Evolutionary conservation across 305 asterid species (phyloP), one percentile per base, ranked within the genome.

Genomic region (Fraxinus ornus): DNA sequence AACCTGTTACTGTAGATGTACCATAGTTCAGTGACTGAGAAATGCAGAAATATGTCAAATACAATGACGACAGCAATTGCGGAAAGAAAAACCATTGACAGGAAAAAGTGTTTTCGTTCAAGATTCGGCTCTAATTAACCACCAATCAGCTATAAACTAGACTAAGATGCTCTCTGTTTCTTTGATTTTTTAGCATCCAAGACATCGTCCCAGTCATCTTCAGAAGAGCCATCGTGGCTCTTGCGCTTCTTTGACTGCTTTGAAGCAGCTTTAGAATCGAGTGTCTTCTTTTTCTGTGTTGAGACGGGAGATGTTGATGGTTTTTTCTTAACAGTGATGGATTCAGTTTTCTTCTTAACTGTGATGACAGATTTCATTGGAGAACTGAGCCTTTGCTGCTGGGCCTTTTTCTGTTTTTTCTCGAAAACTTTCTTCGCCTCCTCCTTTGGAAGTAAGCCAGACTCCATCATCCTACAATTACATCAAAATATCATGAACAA

Each of bases 391-490:
- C 86, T 92, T 79, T 86, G 93, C 85, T 89, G 93, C 79, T 90
- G 90, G 41, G 86, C 77, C 80, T 83, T 89, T 78, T 86, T 89
- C 87, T 88, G 92, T 79, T 89, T 94, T 83, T 87, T 88, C 75
- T 91, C 97, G 0, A 89, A 90, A 17, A 93, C 88, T 84, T 92
- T 91, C 88, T 88, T 88, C 0, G 98, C 98, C 60, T 71, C 88
- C 24, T 94, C 97, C 85, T 83, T 87, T 15, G 96, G 86, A 36
- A 94, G 97, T 89, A 92, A 89, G 62, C 98, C 98, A 0, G 88
- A 91, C 84, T 95, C 98, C 98, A 95, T 94, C 98, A 94, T 88
- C 98, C 98, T 95, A 85, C 37, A 78, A 21, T 35, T 28, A 75
- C 71, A 32, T 68, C 24, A 5, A 70, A 30, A 70, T 71, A 3